Evolutionary conservation across 116 monocot genomes (phyloP), one percentile per base, ranked within the genome.

Genomic region (Thalassia testudinum): DNA sequence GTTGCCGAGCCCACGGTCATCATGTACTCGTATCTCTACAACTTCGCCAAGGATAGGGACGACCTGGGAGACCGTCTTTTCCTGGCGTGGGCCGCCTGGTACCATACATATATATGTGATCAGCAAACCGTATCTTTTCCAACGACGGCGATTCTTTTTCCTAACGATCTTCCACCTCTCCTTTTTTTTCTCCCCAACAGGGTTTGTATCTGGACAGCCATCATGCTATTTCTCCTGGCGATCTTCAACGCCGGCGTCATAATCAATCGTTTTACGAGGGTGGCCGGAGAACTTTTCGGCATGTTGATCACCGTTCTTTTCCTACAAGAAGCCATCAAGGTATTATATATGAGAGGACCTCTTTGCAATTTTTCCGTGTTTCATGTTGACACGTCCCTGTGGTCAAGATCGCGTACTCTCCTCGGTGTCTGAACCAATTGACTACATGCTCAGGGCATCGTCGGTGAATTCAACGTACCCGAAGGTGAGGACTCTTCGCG

Each of bases 191-290:
- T 45, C 24, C 56, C 43, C 13, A 47, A 19, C 69, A 92, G 92
- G 92, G 80, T 93, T 37, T 93, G 93, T 52, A 76, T 93, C 48
- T 93, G 93, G 93, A 93, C 93, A 42, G 78, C 93, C 26, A 18
- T 22, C 19, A 75, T 93, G 71, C 70, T 93, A 13, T 75, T 92
- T 51, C 57, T 81, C 54, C 78, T 93, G 18, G 87, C 93, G 6
- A 66, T 78, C 8, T 81, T 84, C 52, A 93, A 93, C 58, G 93
- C 84, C 23, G 75, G 78, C 28, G 57, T 45, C 10, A 62, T 93
- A 40, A 87, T 93, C 17, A 84, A 69, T 52, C 77, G 87, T 61
- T 93, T 93, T 61, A 93, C 93, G 11, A 87, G 87, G 69, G 47
- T 93, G 48, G 75, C 84, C 21, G 87, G 87, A 26, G 93, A 93